phyloP scores from a whole-genome alignment of 495 filamentous ascomycete genomes.

The Viridothelium virens region DNA sequence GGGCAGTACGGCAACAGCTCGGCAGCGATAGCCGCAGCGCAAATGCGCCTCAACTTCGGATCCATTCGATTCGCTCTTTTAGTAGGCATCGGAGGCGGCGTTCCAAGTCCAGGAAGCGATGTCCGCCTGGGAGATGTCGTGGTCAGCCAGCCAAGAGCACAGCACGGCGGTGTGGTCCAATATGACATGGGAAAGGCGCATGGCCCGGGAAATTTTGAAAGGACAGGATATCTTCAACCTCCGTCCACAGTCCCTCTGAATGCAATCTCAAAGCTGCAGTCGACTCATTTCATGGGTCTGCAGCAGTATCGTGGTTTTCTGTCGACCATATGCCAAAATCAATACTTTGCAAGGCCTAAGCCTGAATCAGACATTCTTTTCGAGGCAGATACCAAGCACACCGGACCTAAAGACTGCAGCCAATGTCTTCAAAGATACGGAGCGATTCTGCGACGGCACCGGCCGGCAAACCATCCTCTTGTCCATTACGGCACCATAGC shows the following conservation, averaged over 20 bases:
- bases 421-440: background rate
- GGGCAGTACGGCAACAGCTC: conserved; percentile 29
- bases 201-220: background rate
- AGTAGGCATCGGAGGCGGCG: conserved; percentile 16
- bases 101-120: conserved; percentile 5
- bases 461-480: background rate
- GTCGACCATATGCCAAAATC: background rate
- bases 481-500: conserved; percentile 38
- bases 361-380: conserved; percentile 11
- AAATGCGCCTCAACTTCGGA: conserved; percentile 23
- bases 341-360: background rate
- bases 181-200: conserved; percentile 20
- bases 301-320: background rate
- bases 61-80: conserved; percentile 6
- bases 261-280: conserved; percentile 14
- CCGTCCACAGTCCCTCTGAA: conserved; percentile 14
- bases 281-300: conserved; percentile 1
- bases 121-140: conserved; percentile 14
- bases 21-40: conserved; percentile 29
- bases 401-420: background rate
- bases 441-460: conserved; percentile 1
- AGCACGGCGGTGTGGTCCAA: conserved; percentile 18
- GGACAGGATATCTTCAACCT: conserved; percentile 10
- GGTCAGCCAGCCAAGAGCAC: conserved; percentile 13
- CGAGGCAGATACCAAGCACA: conserved; percentile 12